These are phyloP conservation scores for Herpetospermum pedunculosum DNA, from an alignment of 306 rosid species.

Conservation along the genomic window DNA sequence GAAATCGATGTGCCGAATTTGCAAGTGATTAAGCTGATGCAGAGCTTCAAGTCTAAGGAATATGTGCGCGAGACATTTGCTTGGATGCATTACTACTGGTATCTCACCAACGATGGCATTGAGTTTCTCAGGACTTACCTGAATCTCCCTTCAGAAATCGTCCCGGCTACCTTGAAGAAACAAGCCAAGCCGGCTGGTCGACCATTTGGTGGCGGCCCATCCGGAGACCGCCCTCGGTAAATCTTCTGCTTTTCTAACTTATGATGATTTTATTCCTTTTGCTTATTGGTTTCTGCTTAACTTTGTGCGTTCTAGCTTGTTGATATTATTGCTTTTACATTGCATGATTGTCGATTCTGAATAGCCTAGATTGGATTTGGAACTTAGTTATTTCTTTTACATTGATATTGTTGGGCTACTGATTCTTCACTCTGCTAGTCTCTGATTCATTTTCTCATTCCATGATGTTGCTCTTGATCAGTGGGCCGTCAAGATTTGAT, in stretches of 20 bases:
- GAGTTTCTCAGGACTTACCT: slow-evolving; percentile 78
- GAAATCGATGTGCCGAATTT: slow-evolving; percentile 87
- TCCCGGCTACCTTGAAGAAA: slow-evolving; percentile 82
- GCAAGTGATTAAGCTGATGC: slow-evolving; percentile 90
- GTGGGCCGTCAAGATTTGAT: slow-evolving; percentile 40
- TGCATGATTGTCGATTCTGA: neutral
- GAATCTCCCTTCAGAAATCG: slow-evolving; percentile 85
- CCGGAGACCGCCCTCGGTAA: slow-evolving; percentile 82
- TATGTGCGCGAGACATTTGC: slow-evolving; percentile 85
- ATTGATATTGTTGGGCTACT: neutral
- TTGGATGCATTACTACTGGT: slow-evolving; percentile 95
- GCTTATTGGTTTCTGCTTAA: neutral
- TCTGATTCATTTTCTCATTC: neutral
- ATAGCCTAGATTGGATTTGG: neutral
- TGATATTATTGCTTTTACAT: neutral
- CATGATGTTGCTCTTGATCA: neutral
- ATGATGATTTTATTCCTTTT: neutral
- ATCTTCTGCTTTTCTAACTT: neutral
- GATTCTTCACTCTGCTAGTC: neutral
- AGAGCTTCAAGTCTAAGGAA: slow-evolving; percentile 85
- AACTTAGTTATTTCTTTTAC: neutral
- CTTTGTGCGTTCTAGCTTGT: neutral
- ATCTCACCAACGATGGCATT: slow-evolving; percentile 78
- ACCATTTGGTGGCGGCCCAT: slow-evolving; percentile 60
- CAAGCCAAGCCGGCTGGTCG: slow-evolving; percentile 60